Evolutionary conservation across 805 yeast genomes (phyloP), one percentile per base, ranked within the genome.

Genomic region (Lipomyces anomalus): DNA sequence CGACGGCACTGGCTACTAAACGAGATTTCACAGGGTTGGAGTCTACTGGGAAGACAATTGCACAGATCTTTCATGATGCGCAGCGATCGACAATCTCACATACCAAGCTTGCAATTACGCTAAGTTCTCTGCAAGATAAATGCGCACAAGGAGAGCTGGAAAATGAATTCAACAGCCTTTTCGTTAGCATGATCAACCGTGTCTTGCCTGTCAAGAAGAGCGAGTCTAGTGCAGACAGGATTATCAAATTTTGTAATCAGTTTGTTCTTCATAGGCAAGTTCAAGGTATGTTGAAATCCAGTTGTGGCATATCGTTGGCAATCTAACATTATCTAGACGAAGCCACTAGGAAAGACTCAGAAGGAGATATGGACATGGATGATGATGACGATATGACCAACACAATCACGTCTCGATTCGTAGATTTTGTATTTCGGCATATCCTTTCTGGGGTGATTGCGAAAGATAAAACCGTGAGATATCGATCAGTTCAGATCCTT

Each of bases 361-460:
- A 43, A 16, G 47, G 23, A 3, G 55, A 66, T 34, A 66, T 62
- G 35, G 62, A 62, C 11, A 53, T 55, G 2, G 64, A 63, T 40
- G 59, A 57, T 18, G 64, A 58, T 2, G 61, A 59, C 11, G 64
- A 59, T 4, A 64, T 65, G 0, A 76, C 71, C 2, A 70, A 67
- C 17, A 59, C 59, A 1, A 43, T 70, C 3, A 71, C 75, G 37
- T 61, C 75, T 1, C 65, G 71, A 18, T 84, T 87, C 57, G 73
- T 82, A 9, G 80, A 79, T 46, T 67, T 66, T 45, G 62, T 87
- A 23, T 72, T 86, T 1, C 70, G 76, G 18, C 90, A 84, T 62
- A 65, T 88, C 30, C 63, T 84, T n/a, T 71, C 80, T 47, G 97
- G 97, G 1, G 71, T 84, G 1, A 85, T 81, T 50, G 83, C 95